Conservation (phyloP, 2,329 filamentous ascomycete species). For the Emergomyces africanus region DNA sequence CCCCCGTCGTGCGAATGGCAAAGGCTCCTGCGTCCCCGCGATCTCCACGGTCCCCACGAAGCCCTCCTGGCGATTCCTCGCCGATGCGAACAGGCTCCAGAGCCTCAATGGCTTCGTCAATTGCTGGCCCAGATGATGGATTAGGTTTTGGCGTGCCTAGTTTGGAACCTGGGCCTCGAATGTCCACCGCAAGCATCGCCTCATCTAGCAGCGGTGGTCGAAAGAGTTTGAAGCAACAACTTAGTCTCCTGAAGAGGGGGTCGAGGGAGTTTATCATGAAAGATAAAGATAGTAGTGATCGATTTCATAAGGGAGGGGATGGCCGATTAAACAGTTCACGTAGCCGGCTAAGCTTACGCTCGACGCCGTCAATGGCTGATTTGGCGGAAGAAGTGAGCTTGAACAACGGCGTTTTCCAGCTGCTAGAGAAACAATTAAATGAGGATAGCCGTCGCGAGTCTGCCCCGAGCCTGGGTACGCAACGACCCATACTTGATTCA, state of each 20-base stretch:
- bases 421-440: background rate
- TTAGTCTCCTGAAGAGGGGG: conserved; percentile 22
- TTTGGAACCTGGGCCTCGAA: conserved; percentile 26
- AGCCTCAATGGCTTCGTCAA: conserved; percentile 26
- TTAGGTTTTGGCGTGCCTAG: conserved; percentile 27
- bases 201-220: conserved; percentile 27
- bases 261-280: conserved; percentile 26
- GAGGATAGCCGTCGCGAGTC: conserved; percentile 8
- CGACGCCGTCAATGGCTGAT: conserved; percentile 30
- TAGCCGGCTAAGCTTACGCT: conserved; percentile 27
- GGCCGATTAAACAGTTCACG: conserved; percentile 22
- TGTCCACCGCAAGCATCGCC: conserved; percentile 27
- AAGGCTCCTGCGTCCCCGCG: conserved; percentile 62
- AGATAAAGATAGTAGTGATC: conserved; percentile 25
- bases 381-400: conserved; percentile 24
- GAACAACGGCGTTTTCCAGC: background rate
- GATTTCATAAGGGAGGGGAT: conserved; percentile 17
- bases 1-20: conserved; percentile 68
- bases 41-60: conserved; percentile 35
- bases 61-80: conserved; percentile 34
- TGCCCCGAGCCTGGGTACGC: conserved; percentile 24
- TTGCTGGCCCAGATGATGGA: conserved; percentile 20
- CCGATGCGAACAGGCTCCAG: conserved; percentile 22
- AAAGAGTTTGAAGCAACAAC: conserved; percentile 25
- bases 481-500: conserved; percentile 17